A percentile compares a stretch with the other conserved stretches of the same genome.
Conservation (phyloP, 2,329 filamentous ascomycete genomes). For the Stagonosporopsis chrysanthemi region DNA sequence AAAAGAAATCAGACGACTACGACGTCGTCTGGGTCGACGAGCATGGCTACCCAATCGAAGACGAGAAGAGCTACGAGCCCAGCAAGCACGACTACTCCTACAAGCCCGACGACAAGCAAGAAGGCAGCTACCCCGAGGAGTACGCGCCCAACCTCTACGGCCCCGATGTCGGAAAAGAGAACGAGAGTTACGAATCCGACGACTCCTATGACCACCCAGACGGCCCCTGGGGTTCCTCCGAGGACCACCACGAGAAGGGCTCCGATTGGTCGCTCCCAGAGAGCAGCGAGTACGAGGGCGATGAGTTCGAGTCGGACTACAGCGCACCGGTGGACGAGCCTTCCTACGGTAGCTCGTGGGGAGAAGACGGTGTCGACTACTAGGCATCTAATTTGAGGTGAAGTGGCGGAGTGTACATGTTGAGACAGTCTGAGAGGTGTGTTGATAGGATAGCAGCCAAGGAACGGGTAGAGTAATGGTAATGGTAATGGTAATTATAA, state of each 20-base stretch:
- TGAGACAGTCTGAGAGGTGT: no score
- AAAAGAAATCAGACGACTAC: not conserved
- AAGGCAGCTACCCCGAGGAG: not conserved
- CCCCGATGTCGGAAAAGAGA: not conserved
- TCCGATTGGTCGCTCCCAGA: conserved; percentile 1
- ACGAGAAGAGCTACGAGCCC: not conserved
- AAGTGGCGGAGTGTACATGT: no score
- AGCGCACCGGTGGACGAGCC: not conserved
- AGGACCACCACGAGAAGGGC: not conserved
- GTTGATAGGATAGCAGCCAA: no score
- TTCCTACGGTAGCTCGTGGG: not conserved
- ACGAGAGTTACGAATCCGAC: not conserved
- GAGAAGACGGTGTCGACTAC: conserved; percentile 8
- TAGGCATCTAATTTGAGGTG: not conserved
- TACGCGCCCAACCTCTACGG: conserved; percentile 1
- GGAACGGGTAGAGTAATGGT: no score
- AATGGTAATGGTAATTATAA: no score
- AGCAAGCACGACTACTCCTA: not conserved
- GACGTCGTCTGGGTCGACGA: conserved; percentile 1
- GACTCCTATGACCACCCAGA: not conserved
- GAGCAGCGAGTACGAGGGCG: conserved; percentile 7
- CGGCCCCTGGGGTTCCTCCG: not conserved
- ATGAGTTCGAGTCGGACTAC: conserved; percentile 8
- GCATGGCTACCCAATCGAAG: not conserved
- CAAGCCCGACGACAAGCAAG: not conserved